These are phyloP conservation scores for Dichotomocladium elegans DNA, from an alignment of 371 early-diverging fungal species.

Conservation along the genomic window DNA sequence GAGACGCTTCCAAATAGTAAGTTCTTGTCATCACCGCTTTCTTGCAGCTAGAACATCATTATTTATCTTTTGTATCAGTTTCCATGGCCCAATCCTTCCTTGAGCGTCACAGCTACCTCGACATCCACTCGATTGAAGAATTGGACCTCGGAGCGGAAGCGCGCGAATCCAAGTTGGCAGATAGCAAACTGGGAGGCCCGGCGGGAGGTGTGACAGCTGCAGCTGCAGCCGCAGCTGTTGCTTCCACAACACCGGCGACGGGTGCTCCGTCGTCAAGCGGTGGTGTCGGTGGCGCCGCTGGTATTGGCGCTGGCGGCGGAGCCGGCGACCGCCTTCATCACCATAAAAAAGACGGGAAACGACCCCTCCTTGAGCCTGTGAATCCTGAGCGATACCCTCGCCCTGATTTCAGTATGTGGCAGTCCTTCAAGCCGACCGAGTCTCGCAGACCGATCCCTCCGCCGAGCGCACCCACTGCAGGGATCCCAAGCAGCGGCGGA, in stretches of 20 bases:
- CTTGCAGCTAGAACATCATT: background rate
- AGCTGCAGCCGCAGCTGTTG: background rate
- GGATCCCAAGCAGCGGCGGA: background rate
- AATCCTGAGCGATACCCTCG: constrained; percentile 71
- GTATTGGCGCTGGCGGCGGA: constrained; percentile 1
- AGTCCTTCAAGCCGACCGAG: constrained; percentile 58
- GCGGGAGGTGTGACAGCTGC: background rate
- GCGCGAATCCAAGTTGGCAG: constrained; percentile 7
- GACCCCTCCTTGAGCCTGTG: constrained; percentile 64
- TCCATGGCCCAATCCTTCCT: constrained; percentile 37
- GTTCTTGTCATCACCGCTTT: background rate
- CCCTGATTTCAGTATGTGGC: constrained; percentile 80
- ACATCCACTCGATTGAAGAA: constrained; percentile 56
- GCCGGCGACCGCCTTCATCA: background rate
- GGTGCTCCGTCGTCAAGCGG: no score
- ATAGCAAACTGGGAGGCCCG: no score
- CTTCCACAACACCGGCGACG: no score
- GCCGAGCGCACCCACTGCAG: constrained; percentile 2
- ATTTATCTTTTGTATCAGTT: background rate
- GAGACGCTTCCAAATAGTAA: constrained; percentile 66
- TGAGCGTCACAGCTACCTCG: constrained; percentile 63
- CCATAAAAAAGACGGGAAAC: constrained; percentile 14
- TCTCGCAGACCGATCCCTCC: constrained; percentile 25
- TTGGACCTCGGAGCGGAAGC: constrained; percentile 49
- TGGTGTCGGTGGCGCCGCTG: no score